These are phyloP conservation scores for Mortierella sp. DNA, from an alignment of 371 early-diverging fungal genomes.

Conservation along the genomic window DNA sequence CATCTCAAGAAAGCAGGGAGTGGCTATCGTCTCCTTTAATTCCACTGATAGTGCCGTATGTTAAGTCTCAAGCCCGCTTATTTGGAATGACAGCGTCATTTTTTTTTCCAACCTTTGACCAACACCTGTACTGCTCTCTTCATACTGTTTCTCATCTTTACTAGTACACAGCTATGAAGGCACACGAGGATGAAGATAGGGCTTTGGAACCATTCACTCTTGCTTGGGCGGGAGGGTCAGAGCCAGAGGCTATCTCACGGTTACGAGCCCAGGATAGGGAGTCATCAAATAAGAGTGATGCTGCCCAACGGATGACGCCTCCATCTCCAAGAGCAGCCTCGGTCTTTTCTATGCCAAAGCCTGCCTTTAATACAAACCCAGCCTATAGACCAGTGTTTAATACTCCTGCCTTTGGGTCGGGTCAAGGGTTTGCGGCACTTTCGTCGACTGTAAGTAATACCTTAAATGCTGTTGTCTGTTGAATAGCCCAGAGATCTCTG, in stretches of 20 bases:
- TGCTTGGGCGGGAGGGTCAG: slow-evolving; percentile 39
- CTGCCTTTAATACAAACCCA: slow-evolving; percentile 29
- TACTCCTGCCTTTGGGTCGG: slow-evolving; percentile 22
- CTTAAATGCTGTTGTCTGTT: too few species aligned
- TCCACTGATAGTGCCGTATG: slow-evolving; percentile 39
- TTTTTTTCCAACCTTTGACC: background rate
- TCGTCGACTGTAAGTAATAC: slow-evolving; percentile 16
- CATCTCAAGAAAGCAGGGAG: slow-evolving; percentile 37
- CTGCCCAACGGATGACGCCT: too few species aligned
- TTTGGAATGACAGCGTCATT: background rate
- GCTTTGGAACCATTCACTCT: slow-evolving; percentile 26
- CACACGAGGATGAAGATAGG: slow-evolving; percentile 16
- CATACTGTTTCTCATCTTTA: background rate
- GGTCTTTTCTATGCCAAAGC: background rate
- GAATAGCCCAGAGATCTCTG: too few species aligned
- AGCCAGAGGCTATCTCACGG: slow-evolving; percentile 22
- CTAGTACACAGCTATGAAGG: slow-evolving; percentile 29
- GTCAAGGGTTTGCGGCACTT: slow-evolving; percentile 14
- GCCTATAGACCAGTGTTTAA: slow-evolving; percentile 22
- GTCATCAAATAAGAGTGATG: background rate
- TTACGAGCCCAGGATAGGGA: slow-evolving; percentile 14
- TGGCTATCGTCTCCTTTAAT: slow-evolving; percentile 40
- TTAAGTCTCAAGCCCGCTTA: background rate
- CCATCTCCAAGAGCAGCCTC: background rate
- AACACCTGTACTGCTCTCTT: background rate